phyloP scores from a whole-genome alignment of 2,329 filamentous ascomycete species.

The Alternaria postmessia region DNA sequence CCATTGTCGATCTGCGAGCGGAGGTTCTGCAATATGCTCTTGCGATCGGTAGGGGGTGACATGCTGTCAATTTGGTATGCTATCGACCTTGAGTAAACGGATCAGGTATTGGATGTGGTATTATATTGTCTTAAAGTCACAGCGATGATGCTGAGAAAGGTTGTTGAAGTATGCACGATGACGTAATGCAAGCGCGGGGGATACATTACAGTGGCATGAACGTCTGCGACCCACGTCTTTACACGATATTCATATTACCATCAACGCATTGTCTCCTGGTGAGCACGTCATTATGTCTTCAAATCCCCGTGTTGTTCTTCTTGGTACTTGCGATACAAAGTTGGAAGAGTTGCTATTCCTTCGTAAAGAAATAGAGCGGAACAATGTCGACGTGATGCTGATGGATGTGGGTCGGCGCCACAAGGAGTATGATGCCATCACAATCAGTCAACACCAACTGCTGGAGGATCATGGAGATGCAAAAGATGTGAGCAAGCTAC shows the following conservation, averaged over 20 bases:
- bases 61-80: slow-evolving; percentile 48
- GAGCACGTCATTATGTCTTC: slow-evolving; percentile 13
- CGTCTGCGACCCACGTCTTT: not conserved
- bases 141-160: not conserved
- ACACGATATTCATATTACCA: not conserved
- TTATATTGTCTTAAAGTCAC: not conserved
- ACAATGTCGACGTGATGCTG: slow-evolving; percentile 53
- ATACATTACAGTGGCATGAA: not conserved
- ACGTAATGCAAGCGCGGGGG: slow-evolving; percentile 19
- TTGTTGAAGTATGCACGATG: slow-evolving; percentile 10
- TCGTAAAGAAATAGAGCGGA: slow-evolving; percentile 54
- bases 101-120: not conserved
- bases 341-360: slow-evolving; percentile 66
- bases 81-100: not conserved
- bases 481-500: slow-evolving; percentile 49
- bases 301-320: slow-evolving; percentile 56
- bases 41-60: slow-evolving; percentile 65
- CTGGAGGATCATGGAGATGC: slow-evolving; percentile 42
- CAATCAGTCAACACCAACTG: slow-evolving; percentile 55
- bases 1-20: slow-evolving; percentile 63
- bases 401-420: slow-evolving; percentile 65
- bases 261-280: not conserved
- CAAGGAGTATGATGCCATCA: slow-evolving; percentile 57
- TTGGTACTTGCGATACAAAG: slow-evolving; percentile 73
- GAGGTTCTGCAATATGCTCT: slow-evolving; percentile 63